Percentiles rank a stretch among this genome's conserved stretches.
These are phyloP conservation scores for Populus nigra DNA, from an alignment of 345 rosid genomes.

Conservation along the genomic window DNA sequence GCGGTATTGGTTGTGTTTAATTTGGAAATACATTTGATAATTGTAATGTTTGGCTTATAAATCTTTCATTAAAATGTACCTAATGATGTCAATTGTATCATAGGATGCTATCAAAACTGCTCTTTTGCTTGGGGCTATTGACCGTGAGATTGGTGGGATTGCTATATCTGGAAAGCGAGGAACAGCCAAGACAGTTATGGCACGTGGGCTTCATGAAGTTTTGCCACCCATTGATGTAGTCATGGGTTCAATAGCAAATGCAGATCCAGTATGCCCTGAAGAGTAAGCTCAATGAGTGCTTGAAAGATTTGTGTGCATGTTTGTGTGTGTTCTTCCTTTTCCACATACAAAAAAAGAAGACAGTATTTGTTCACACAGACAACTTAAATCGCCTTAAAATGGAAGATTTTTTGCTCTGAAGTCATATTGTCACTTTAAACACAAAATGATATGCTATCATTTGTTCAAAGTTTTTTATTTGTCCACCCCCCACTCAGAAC, in stretches of 20 bases:
- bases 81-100: conserved; percentile 5
- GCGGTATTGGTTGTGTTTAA: neutral
- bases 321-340: neutral
- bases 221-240: conserved; percentile 95
- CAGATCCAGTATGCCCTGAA: conserved; percentile 76
- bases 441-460: neutral
- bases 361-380: neutral
- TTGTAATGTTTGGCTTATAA: neutral
- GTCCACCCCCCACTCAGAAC: neutral
- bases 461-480: neutral
- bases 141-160: conserved; percentile 90
- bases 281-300: conserved; percentile 47
- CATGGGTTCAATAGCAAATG: conserved; percentile 75
- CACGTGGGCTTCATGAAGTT: conserved; percentile 84
- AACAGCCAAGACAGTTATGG: conserved; percentile 93
- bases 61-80: neutral
- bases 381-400: neutral
- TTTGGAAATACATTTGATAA: neutral
- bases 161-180: conserved; percentile 89
- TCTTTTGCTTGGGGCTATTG: conserved; percentile 89
- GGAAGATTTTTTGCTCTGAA: neutral
- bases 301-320: neutral
- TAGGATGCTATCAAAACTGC: conserved; percentile 96
- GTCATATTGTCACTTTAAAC: neutral
- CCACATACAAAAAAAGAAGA: neutral